Evolutionary conservation across 176 grass and related monocot species (phyloP).

Genomic region (Oryza officinalis): DNA sequence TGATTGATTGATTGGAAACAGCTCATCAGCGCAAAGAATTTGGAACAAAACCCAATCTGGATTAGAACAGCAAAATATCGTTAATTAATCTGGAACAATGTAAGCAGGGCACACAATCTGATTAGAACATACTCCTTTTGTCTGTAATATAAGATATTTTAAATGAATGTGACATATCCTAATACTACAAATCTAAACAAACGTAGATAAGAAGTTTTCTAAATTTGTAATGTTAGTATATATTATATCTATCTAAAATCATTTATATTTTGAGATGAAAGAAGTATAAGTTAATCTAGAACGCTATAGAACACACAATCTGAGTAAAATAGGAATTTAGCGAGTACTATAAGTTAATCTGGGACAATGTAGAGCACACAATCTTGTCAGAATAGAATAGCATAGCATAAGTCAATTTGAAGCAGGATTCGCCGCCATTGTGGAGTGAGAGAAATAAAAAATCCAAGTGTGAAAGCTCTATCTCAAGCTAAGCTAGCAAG

Average conservation of each 20-base stretch:
- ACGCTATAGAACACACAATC: not conserved
- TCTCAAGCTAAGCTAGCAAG: not conserved
- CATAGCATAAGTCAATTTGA: too few relatives aligned
- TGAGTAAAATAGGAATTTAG: not conserved
- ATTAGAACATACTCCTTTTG: too few relatives aligned
- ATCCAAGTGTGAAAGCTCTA: not conserved
- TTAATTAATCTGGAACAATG: not conserved
- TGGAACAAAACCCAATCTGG: conserved; percentile 1
- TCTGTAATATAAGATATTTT: too few relatives aligned
- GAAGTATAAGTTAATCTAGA: not conserved
- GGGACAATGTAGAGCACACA: not conserved
- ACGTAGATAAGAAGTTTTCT: too few relatives aligned
- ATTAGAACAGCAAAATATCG: not conserved
- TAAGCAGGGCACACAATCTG: too few relatives aligned
- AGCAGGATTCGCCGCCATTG: not conserved
- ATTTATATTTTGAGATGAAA: too few relatives aligned
- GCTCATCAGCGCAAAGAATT: not conserved
- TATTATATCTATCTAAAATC: too few relatives aligned
- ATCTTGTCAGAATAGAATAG: not conserved
- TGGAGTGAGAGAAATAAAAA: not conserved
- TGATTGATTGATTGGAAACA: conserved; percentile 3
- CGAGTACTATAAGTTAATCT: not conserved
- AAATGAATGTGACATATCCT: too few relatives aligned
- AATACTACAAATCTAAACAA: too few relatives aligned
- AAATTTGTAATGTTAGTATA: too few relatives aligned